Base-by-base conservation (phyloP, 2,329 filamentous ascomycete species). In the Chaetomium strumarium region DNA sequence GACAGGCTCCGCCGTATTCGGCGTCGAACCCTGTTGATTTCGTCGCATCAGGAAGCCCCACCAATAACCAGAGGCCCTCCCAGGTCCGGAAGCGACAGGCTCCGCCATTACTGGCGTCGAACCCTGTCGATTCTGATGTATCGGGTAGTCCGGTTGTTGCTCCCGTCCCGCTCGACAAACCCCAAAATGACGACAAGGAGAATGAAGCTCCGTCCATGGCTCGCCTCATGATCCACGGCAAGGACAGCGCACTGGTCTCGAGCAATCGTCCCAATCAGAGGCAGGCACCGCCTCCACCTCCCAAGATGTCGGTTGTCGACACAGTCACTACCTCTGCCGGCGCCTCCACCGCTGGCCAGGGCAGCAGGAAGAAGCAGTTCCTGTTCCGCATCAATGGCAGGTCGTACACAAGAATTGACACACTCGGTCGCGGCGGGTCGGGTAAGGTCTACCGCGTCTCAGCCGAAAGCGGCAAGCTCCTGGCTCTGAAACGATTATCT, bases 301-400 rank as follows among this genome's bases (percentile, higher is more conserved):
- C 93, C 1, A 97, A 96, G 69, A 97, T 97, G 92, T 93, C 88
- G 1, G 86, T 96, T 8, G 73, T 96, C n/a, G 90, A 97, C 60
- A 86, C 91, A 3, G 92, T 90, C 2, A 96, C 92, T 1, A 83
- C 86, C 1, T 85, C 84, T 11, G 90, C 87, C 4, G 91, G 91
- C 13, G 88, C 90, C 24, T 83, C 87, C 5, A 85, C 87, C 0
- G 84, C 89, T 3, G 79, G 82, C 4, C 87, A 91, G 64, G 75
- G 74, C 19, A 65, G 59, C 53, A 79, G 78, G 67, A 90, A 88
- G 68, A 89, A 90, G 64, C 82, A 90, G 43, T 89, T 90, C 57
- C 85, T 92, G 53, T 79, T 97, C 53, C 84, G 85, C 43, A 84
- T 99, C 56, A 99, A 99, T 65, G 89, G 90, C 55, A 95, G 95